These are phyloP conservation scores for Elaeis guineensis DNA, from an alignment of 176 grass and related monocot species.

Conservation along the genomic window DNA sequence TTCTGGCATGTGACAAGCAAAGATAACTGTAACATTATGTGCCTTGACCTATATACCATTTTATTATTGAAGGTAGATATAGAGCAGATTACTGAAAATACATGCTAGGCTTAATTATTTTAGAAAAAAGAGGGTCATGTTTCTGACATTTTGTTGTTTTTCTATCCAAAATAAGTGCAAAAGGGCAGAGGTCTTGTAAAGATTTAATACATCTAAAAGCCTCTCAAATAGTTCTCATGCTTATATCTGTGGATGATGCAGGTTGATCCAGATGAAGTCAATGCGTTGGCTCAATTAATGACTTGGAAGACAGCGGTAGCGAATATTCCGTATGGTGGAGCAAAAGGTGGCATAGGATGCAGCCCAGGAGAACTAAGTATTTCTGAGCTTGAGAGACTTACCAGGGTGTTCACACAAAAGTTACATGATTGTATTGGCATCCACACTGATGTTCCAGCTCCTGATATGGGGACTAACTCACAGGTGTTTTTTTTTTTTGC, in stretches of 20 bases:
- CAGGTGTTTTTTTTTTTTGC: slow-evolving; percentile 34
- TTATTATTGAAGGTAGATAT: too few relatives aligned
- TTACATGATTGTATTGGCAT: slow-evolving; percentile 93
- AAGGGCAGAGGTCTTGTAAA: too few relatives aligned
- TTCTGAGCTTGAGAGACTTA: slow-evolving; percentile 78
- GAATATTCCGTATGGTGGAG: slow-evolving; percentile 91
- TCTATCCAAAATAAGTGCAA: too few relatives aligned
- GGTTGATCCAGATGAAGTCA: slow-evolving; percentile 96
- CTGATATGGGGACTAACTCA: slow-evolving; percentile 91
- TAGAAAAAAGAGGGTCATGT: too few relatives aligned
- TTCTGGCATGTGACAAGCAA: too few relatives aligned
- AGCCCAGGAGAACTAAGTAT: slow-evolving; percentile 62
- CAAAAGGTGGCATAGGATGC: slow-evolving; percentile 92
- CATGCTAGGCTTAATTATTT: too few relatives aligned
- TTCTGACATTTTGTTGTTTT: too few relatives aligned
- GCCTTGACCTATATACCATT: too few relatives aligned
- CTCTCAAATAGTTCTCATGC: too few relatives aligned
- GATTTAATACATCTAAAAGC: too few relatives aligned
- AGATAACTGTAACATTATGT: too few relatives aligned
- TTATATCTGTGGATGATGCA: slow-evolving; percentile 11
- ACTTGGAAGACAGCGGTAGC: slow-evolving; percentile 92
- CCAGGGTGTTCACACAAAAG: slow-evolving; percentile 91
- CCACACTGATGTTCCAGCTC: slow-evolving; percentile 84
- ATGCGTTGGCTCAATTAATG: slow-evolving; percentile 92
- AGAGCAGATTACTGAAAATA: too few relatives aligned